phyloP scores from a whole-genome alignment of 2,329 filamentous ascomycete species.

The Pseudogymnoascus sp. region DNA sequence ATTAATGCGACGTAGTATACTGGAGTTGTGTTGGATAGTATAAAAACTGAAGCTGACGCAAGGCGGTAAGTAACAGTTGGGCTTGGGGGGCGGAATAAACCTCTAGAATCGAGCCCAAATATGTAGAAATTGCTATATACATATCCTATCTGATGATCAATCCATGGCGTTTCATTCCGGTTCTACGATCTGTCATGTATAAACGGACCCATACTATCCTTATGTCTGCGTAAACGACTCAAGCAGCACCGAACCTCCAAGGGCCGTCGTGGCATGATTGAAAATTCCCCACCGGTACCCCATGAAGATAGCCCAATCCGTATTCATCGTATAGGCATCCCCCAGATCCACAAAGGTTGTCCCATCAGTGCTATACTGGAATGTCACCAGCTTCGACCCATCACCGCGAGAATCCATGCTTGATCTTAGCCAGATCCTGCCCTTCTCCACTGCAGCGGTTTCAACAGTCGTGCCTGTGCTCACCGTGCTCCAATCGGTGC shows the following conservation, averaged over 20 bases:
- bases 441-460: conserved; percentile 14
- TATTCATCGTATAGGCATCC: conserved; percentile 30
- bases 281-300: conserved; percentile 43
- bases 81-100: too few species aligned
- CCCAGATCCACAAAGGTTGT: conserved; percentile 30
- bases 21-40: neutral
- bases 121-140: neutral
- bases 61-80: too few species aligned
- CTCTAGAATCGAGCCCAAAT: neutral
- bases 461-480: conserved; percentile 26
- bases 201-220: neutral
- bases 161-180: neutral
- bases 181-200: too few species aligned
- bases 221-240: conserved; percentile 18
- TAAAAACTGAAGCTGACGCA: neutral
- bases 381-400: conserved; percentile 26
- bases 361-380: conserved; percentile 39
- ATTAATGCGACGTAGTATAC: neutral
- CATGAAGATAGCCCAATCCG: conserved; percentile 39
- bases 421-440: conserved; percentile 32
- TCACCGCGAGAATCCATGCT: conserved; percentile 30
- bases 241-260: conserved; percentile 33
- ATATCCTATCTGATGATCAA: neutral
- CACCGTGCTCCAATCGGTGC: conserved; percentile 28
- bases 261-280: conserved; percentile 37